These are phyloP conservation scores for Dactylellina leptospora DNA, from an alignment of 2,329 filamentous ascomycete genomes.

Conservation along the genomic window DNA sequence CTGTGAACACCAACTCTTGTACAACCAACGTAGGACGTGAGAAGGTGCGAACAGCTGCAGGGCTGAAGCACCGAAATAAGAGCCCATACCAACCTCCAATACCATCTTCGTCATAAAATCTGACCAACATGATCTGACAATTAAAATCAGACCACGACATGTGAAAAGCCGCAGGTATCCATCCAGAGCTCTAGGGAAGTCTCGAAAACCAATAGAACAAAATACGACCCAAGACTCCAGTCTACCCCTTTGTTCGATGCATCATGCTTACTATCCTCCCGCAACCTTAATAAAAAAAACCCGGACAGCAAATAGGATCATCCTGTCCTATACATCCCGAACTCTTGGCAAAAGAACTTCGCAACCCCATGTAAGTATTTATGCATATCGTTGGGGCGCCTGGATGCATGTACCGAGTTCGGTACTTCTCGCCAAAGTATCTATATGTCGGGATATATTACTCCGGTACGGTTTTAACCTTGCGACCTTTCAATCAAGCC, in stretches of 20 bases:
- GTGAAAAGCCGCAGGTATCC: too few species aligned
- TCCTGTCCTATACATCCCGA: neutral
- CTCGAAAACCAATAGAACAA: neutral
- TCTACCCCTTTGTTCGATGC: constrained; percentile 4
- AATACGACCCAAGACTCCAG: constrained; percentile 24
- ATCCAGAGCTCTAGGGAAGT: too few species aligned
- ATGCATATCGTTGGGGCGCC: neutral
- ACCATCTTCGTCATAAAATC: too few species aligned
- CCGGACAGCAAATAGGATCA: neutral
- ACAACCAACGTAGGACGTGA: too few species aligned
- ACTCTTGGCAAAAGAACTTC: neutral
- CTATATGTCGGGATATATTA: constrained; percentile 30
- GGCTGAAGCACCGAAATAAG: too few species aligned
- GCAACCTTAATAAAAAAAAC: constrained; percentile 1
- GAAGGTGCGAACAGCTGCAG: too few species aligned
- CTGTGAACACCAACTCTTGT: constrained; percentile 4
- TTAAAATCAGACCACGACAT: too few species aligned
- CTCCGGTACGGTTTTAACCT: constrained; percentile 1
- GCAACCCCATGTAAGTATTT: neutral
- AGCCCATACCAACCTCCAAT: too few species aligned
- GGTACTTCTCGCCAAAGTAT: constrained; percentile 45
- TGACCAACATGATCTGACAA: too few species aligned
- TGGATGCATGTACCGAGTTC: constrained; percentile 14
- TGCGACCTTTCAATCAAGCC: neutral
- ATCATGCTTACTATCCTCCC: constrained; percentile 20